phyloP scores from a whole-genome alignment of 371 early-diverging fungal species.

The Mucor indicus region DNA sequence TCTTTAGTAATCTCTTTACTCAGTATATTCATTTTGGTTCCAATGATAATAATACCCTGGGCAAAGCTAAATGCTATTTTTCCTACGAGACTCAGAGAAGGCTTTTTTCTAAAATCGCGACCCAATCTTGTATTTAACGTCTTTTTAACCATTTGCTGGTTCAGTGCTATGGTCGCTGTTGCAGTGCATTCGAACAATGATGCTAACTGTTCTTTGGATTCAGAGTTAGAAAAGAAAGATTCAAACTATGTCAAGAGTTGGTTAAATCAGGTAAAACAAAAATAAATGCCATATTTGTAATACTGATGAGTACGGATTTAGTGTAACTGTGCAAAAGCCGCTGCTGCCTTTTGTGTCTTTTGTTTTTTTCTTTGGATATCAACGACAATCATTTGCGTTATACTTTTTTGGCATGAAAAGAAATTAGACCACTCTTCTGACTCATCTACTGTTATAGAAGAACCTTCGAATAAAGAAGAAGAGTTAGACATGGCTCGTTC shows the following conservation, averaged over 20 bases:
- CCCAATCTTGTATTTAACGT: slow-evolving; percentile 34
- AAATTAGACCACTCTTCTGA: slow-evolving; percentile 15
- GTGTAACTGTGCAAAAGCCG: slow-evolving; percentile 26
- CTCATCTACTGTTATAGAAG: slow-evolving; percentile 1
- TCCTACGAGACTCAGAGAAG: slow-evolving; percentile 8
- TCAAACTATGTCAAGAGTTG: slow-evolving; percentile 23
- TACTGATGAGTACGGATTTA: slow-evolving; percentile 1
- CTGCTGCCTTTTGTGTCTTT: slow-evolving; percentile 18
- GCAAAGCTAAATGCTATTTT: background rate
- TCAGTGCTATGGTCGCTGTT: slow-evolving; percentile 36
- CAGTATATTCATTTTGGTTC: slow-evolving; percentile 23
- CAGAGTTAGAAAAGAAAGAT: slow-evolving; percentile 11
- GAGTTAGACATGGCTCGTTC: background rate
- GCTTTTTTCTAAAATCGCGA: slow-evolving; percentile 39
- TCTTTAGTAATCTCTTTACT: slow-evolving; percentile 24
- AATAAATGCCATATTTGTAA: slow-evolving; percentile 1
- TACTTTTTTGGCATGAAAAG: slow-evolving; percentile 27
- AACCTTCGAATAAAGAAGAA: slow-evolving; percentile 7
- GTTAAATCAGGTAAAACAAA: slow-evolving; percentile 35
- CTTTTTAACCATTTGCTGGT: slow-evolving; percentile 38
- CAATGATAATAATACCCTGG: slow-evolving; percentile 34
- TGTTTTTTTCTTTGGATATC: slow-evolving; percentile 15
- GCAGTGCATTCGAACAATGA: slow-evolving; percentile 31
- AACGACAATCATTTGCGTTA: slow-evolving; percentile 4
- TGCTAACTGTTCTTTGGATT: slow-evolving; percentile 24